Conservation (phyloP, 768 basidiomycete genomes). For the Russula griseocarnosa region DNA sequence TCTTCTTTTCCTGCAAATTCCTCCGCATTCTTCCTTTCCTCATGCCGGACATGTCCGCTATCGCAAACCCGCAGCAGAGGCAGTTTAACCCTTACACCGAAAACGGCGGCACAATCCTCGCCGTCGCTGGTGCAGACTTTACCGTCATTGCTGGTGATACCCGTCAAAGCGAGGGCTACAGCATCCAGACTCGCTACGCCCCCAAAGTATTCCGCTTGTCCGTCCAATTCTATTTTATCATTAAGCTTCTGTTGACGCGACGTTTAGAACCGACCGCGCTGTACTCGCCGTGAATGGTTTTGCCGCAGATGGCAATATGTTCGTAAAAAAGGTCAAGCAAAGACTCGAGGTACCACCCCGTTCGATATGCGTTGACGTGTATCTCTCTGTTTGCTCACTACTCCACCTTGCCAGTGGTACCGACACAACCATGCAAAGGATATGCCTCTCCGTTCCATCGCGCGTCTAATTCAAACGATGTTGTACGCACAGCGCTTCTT, state of each 20-base stretch:
- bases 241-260: conserved; percentile 11
- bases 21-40: not conserved
- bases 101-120: conserved; percentile 95
- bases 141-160: conserved; percentile 96
- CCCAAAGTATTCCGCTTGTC: conserved; percentile 93
- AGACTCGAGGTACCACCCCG: conserved; percentile 74
- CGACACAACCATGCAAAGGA: conserved; percentile 94
- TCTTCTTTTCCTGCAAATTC: not conserved
- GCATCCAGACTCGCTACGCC: conserved; percentile 95
- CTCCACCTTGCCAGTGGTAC: conserved; percentile 70
- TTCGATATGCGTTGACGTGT: not conserved
- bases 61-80: conserved; percentile 44
- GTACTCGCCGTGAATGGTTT: conserved; percentile 96
- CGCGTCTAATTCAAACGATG: conserved; percentile 98
- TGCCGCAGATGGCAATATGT: conserved; percentile 95
- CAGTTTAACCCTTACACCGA: conserved; percentile 86
- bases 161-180: conserved; percentile 94
- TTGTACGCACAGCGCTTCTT: conserved; percentile 95
- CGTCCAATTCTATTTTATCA: conserved; percentile 34
- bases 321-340: conserved; percentile 94
- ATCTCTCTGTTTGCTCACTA: not conserved
- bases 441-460: conserved; percentile 95
- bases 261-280: conserved; percentile 77
- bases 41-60: conserved; percentile 27
- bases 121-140: conserved; percentile 91